Conservation (phyloP, 2,329 filamentous ascomycete species). For the Curvularia sp. region DNA sequence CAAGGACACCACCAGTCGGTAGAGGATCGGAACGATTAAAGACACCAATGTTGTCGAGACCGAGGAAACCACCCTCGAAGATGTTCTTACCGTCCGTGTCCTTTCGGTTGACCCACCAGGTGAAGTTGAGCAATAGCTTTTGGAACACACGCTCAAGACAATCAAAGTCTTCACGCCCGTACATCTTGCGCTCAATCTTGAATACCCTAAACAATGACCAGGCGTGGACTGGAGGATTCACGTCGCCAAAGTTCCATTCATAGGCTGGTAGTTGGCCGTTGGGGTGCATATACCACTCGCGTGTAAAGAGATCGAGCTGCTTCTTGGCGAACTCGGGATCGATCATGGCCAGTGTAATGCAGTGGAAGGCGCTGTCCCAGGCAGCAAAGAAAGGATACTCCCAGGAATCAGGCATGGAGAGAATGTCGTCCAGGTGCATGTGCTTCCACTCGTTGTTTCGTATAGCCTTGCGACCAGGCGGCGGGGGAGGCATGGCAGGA, state of each 20-base stretch:
- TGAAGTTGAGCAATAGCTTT: constrained; percentile 94
- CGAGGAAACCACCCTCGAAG: constrained; percentile 94
- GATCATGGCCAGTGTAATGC: constrained; percentile 94
- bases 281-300: constrained; percentile 99
- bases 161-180: constrained; percentile 91
- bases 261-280: constrained; percentile 93
- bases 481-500: constrained; percentile 85
- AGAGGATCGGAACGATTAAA: constrained; percentile 97
- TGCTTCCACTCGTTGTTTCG: constrained; percentile 93
- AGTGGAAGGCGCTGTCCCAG: constrained; percentile 97
- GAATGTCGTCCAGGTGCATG: constrained; percentile 90
- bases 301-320: constrained; percentile 92
- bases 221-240: constrained; percentile 94
- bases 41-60: constrained; percentile 94
- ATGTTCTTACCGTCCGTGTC: constrained; percentile 95
- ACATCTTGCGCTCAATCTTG: constrained; percentile 98
- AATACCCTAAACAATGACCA: constrained; percentile 96
- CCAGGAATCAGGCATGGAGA: constrained; percentile 99
- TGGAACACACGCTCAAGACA: constrained; percentile 97
- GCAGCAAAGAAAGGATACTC: constrained; percentile 98
- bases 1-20: constrained; percentile 89
- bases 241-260: constrained; percentile 98
- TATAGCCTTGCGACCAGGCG: constrained; percentile 77
- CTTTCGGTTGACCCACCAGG: constrained; percentile 99
- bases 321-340: constrained; percentile 98